These are phyloP conservation scores for Oryza australiensis DNA, from an alignment of 176 grass and related monocot genomes.

Conservation along the genomic window DNA sequence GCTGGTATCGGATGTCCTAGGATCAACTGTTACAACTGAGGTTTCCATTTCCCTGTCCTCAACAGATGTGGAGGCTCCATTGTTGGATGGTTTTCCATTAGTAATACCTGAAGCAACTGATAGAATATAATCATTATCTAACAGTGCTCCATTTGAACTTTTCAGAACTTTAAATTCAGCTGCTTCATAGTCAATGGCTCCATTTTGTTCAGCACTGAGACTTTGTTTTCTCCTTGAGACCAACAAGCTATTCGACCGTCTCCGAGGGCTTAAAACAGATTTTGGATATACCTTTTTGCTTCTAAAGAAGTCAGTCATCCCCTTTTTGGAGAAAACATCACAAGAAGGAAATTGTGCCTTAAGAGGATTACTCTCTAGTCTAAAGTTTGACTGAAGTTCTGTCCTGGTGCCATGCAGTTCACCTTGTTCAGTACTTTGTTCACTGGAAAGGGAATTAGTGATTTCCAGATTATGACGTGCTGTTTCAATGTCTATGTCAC, in stretches of 20 bases:
- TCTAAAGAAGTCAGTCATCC: constrained; percentile 81
- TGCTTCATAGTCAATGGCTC: constrained; percentile 44
- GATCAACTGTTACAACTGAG: constrained; percentile 43
- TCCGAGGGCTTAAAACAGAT: constrained; percentile 58
- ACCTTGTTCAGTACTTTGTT: constrained; percentile 38
- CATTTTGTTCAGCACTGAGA: constrained; percentile 32
- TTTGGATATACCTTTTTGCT: constrained; percentile 77
- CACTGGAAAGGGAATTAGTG: constrained; percentile 35
- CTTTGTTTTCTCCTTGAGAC: constrained; percentile 47
- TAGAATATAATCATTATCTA: constrained; percentile 56
- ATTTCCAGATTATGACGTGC: constrained; percentile 50
- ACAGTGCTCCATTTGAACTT: constrained; percentile 47
- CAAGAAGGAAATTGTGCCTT: constrained; percentile 89
- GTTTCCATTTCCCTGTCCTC: constrained; percentile 36
- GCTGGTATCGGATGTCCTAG: constrained; percentile 42
- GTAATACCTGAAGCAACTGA: constrained; percentile 49
- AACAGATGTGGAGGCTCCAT: constrained; percentile 47
- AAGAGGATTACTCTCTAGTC: constrained; percentile 57
- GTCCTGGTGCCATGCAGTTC: constrained; percentile 31
- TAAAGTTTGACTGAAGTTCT: constrained; percentile 52
- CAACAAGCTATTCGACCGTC: constrained; percentile 38
- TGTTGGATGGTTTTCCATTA: constrained; percentile 58
- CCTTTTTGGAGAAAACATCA: constrained; percentile 82
- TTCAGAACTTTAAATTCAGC: constrained; percentile 31
- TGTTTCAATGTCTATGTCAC: constrained; percentile 43